Conservation (phyloP, 2,329 filamentous ascomycete genomes). For the Hymenoscyphus fraxineus region DNA sequence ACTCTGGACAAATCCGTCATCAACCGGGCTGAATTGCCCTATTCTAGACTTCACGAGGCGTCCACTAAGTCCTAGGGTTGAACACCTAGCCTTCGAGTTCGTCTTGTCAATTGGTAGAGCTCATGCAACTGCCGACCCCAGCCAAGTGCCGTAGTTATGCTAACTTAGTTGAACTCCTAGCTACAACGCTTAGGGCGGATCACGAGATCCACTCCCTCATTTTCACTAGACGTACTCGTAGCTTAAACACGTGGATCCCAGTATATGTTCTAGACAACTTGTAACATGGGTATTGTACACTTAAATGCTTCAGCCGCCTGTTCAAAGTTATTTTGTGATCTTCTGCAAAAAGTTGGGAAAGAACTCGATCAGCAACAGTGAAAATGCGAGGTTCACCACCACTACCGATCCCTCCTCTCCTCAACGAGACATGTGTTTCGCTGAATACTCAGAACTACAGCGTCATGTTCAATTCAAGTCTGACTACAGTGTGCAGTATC, state of each 20-base stretch:
- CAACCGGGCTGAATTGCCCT: too few species aligned
- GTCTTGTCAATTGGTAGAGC: background rate
- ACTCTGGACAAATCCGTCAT: too few species aligned
- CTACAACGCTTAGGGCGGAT: background rate
- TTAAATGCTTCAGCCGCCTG: background rate
- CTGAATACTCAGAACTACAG: background rate
- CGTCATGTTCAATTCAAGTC: background rate
- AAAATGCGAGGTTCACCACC: background rate
- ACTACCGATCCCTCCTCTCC: background rate
- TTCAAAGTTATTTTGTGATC: background rate
- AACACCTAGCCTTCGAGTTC: background rate
- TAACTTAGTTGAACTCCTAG: background rate
- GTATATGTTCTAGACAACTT: background rate
- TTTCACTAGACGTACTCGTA: background rate
- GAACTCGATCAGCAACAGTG: background rate
- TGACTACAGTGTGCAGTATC: background rate
- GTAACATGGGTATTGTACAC: background rate
- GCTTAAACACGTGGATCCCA: background rate
- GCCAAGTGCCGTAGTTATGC: background rate
- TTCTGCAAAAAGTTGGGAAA: background rate
- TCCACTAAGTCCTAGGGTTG: too few species aligned
- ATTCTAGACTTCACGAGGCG: too few species aligned
- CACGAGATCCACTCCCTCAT: background rate
- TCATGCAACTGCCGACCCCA: background rate
- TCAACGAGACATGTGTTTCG: background rate